A percentile compares a stretch with the other conserved stretches of the same genome.
phyloP scores from a whole-genome alignment of 495 filamentous ascomycete species.

The Alectoria sarmentosa region DNA sequence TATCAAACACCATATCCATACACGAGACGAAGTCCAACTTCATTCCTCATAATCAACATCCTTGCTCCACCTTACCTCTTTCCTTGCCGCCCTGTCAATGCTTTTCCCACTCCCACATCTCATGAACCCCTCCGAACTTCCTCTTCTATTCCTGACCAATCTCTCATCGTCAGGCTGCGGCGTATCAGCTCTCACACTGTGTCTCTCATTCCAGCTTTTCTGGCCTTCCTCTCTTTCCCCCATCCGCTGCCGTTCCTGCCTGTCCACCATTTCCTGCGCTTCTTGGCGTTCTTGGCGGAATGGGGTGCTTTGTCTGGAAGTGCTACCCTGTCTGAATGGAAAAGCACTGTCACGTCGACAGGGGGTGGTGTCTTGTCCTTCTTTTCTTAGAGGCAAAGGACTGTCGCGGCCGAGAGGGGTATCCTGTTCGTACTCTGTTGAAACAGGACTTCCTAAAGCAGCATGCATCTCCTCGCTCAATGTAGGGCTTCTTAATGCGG shows the following conservation, averaged over 20 bases:
- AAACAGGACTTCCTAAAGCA: not conserved
- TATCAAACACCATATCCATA: not conserved
- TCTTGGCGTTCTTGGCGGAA: not conserved
- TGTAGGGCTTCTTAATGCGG: not conserved
- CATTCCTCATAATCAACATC: slow-evolving; percentile 20
- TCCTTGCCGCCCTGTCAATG: slow-evolving; percentile 13
- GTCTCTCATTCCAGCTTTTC: not conserved
- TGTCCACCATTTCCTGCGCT: not conserved
- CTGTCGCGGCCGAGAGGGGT: not conserved
- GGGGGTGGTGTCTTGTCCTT: not conserved
- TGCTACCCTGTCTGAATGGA: not conserved
- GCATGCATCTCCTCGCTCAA: not conserved
- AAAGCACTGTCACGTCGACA: not conserved
- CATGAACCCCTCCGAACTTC: not conserved
- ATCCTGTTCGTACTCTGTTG: not conserved
- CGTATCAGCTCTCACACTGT: slow-evolving; percentile 1
- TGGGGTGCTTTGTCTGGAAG: not conserved
- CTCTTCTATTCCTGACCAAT: not conserved
- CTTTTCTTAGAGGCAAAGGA: not conserved
- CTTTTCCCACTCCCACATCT: slow-evolving; percentile 16
- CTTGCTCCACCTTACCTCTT: slow-evolving; percentile 17
- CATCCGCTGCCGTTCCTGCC: slow-evolving; percentile 1
- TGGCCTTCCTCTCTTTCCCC: not conserved
- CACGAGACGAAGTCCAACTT: not conserved
- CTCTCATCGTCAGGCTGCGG: slow-evolving; percentile 11